Conservation (phyloP, 2,329 filamentous ascomycete species). For the Paecilomyces dactylethromorphus region DNA sequence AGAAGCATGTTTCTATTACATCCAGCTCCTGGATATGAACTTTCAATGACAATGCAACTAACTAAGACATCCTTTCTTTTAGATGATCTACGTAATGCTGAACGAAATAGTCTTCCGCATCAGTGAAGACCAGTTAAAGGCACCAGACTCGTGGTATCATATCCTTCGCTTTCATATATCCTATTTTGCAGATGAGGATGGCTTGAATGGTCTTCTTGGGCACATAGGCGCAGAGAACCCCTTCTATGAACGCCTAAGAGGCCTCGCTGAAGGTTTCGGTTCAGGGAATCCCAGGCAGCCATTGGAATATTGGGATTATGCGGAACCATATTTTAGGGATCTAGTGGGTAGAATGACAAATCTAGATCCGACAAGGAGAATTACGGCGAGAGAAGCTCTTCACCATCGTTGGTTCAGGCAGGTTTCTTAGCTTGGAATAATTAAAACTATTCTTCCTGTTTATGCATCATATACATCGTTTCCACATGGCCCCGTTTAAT, state of each 20-base stretch:
- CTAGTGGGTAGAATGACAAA: slow-evolving; percentile 25
- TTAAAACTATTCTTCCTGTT: too few species aligned
- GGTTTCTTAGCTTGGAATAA: background rate
- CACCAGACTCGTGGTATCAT: slow-evolving; percentile 16
- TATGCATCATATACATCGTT: background rate
- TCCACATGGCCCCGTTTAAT: background rate
- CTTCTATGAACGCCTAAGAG: slow-evolving; percentile 32
- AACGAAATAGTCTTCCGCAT: slow-evolving; percentile 22
- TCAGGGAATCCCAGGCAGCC: slow-evolving; percentile 34
- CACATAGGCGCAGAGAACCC: slow-evolving; percentile 35
- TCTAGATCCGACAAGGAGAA: slow-evolving; percentile 20
- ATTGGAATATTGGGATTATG: slow-evolving; percentile 32
- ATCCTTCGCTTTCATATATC: slow-evolving; percentile 35
- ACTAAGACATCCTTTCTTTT: background rate
- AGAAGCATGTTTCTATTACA: background rate
- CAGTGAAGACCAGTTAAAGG: slow-evolving; percentile 12
- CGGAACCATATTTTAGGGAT: slow-evolving; percentile 29
- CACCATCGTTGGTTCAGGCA: slow-evolving; percentile 21
- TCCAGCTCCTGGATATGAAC: background rate
- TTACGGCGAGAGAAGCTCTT: slow-evolving; percentile 26
- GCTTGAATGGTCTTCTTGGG: slow-evolving; percentile 30
- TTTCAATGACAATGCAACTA: background rate
- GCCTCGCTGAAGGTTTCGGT: slow-evolving; percentile 32
- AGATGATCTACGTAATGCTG: slow-evolving; percentile 23
- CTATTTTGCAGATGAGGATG: slow-evolving; percentile 30